phyloP scores from a whole-genome alignment of 805 yeast genomes.

The Torulaspora gathmanii region DNA sequence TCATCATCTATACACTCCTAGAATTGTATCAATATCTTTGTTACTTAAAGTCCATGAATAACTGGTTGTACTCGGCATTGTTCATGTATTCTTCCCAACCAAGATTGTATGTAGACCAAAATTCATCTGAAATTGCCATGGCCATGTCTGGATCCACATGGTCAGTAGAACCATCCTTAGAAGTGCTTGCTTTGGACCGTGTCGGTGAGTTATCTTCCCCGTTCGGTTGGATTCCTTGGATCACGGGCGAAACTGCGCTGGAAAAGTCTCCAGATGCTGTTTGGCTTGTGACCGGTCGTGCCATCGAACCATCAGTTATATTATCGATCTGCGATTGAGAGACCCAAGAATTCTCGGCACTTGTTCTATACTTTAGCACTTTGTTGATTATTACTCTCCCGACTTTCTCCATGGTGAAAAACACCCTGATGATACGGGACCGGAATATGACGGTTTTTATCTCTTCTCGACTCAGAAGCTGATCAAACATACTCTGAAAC shows the following conservation, averaged over 20 bases:
- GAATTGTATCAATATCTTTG: background rate
- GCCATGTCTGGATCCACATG: constrained; percentile 7
- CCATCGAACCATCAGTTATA: background rate
- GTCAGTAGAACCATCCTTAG: background rate
- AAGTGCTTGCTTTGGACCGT: background rate
- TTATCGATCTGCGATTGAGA: constrained; percentile 1
- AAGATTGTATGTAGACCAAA: constrained; percentile 24
- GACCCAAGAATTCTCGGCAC: constrained; percentile 17
- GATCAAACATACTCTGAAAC: constrained; percentile 17
- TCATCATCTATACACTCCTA: background rate
- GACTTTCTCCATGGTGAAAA: constrained; percentile 16
- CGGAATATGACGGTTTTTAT: constrained; percentile 10
- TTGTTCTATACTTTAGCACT: constrained; percentile 20
- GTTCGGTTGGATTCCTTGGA: too few species aligned
- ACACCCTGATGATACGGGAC: constrained; percentile 12
- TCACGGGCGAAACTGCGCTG: too few species aligned
- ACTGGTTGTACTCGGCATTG: constrained; percentile 1
- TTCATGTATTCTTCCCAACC: constrained; percentile 23
- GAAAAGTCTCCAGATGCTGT: too few species aligned
- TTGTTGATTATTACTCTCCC: constrained; percentile 19
- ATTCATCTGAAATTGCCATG: constrained; percentile 21
- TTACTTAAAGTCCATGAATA: constrained; percentile 5
- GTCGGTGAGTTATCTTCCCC: background rate
- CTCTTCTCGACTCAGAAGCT: constrained; percentile 3
- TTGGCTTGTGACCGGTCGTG: too few species aligned